These are phyloP conservation scores for Ampelocalamus luodianensis DNA, from an alignment of 176 grass and related monocot species.

Conservation along the genomic window DNA sequence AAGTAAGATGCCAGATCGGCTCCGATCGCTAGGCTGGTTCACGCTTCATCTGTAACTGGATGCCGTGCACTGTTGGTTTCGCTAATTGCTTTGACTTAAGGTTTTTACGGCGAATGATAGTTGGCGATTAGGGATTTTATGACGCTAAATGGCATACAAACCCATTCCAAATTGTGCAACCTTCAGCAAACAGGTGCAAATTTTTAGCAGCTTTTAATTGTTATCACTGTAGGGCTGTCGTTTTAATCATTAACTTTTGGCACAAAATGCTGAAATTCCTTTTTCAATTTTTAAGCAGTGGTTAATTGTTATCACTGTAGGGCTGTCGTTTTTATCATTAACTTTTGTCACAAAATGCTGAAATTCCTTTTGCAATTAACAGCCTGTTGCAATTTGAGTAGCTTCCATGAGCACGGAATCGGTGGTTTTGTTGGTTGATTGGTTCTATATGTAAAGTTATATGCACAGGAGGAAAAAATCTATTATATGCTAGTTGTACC, in stretches of 20 bases:
- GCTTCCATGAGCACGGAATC: not conserved
- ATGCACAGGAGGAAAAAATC: not conserved
- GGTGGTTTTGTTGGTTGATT: not conserved
- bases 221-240: not conserved
- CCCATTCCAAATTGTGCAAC: not conserved
- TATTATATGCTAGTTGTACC: not conserved
- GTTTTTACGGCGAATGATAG: not conserved
- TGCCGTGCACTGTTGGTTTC: not conserved
- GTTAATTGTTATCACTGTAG: not conserved
- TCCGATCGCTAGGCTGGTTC: not conserved
- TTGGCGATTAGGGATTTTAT: not conserved
- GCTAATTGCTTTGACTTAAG: not conserved
- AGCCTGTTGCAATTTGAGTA: not conserved
- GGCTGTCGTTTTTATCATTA: not conserved
- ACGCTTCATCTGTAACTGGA: not conserved
- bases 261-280: not conserved
- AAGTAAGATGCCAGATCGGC: not conserved
- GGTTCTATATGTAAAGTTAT: not conserved
- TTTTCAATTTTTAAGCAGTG: not conserved
- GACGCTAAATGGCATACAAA: not conserved
- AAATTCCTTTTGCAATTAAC: not conserved
- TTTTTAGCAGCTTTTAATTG: not conserved
- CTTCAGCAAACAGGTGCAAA: not conserved
- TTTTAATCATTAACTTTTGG: not conserved
- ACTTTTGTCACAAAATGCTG: not conserved